phyloP scores from a whole-genome alignment of 1,284 basidiomycete genomes.

The Ceratobasidium sp. region DNA sequence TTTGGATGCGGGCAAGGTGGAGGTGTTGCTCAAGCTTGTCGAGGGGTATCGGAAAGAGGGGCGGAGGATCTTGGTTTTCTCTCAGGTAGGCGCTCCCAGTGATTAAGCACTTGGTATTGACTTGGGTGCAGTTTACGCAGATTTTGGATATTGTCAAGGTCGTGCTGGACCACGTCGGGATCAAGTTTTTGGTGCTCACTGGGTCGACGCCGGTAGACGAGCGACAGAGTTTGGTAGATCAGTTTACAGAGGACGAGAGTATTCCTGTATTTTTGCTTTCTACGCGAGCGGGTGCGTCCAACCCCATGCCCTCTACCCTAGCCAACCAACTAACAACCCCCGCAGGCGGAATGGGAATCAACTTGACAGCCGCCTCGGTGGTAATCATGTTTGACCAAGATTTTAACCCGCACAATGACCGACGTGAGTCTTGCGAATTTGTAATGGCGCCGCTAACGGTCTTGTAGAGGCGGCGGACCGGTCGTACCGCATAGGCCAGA shows the following conservation, averaged over 20 bases:
- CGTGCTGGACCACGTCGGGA: slow-evolving; percentile 77
- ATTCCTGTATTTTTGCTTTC: slow-evolving; percentile 94
- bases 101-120: background rate
- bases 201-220: slow-evolving; percentile 94
- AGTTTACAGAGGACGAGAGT: slow-evolving; percentile 92
- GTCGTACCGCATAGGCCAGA: slow-evolving; percentile 97
- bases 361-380: slow-evolving; percentile 89
- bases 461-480: slow-evolving; percentile 86
- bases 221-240: slow-evolving; percentile 91
- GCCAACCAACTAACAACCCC: background rate
- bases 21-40: slow-evolving; percentile 75
- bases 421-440: slow-evolving; percentile 20
- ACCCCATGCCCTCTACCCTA: background rate
- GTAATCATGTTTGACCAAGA: slow-evolving; percentile 98
- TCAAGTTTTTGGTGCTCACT: slow-evolving; percentile 88
- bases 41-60: slow-evolving; percentile 71
- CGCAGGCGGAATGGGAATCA: slow-evolving; percentile 82
- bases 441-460: background rate
- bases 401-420: slow-evolving; percentile 82
- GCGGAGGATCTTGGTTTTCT: slow-evolving; percentile 91
- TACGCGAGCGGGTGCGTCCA: slow-evolving; percentile 82
- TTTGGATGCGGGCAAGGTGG: slow-evolving; percentile 89
- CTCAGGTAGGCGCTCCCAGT: slow-evolving; percentile 64
- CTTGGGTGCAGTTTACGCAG: slow-evolving; percentile 79
- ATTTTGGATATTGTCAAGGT: slow-evolving; percentile 91